Percentiles rank a stretch among this genome's conserved stretches.
These are phyloP conservation scores for Penicillium steckii DNA, from an alignment of 495 filamentous ascomycete species.

Conservation along the genomic window DNA sequence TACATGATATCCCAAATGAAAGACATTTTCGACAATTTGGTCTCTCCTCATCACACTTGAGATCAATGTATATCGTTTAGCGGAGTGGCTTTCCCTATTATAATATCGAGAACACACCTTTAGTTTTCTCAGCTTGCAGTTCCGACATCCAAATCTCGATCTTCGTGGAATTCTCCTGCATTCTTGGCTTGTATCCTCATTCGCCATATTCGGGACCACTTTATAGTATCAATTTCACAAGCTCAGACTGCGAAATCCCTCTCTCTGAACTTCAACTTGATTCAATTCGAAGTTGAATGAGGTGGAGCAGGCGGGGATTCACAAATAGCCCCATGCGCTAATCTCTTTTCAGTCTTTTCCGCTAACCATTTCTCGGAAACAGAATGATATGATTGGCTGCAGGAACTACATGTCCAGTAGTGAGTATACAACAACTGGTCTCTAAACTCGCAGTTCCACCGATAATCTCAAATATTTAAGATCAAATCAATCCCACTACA, in stretches of 20 bases:
- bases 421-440: neutral
- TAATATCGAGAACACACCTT: conserved; percentile 33
- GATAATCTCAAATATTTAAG: neutral
- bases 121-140: conserved; percentile 50
- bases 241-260: neutral
- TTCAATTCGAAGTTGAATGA: too few relatives aligned
- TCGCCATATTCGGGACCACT: conserved; percentile 21
- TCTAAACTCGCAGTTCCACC: too few relatives aligned
- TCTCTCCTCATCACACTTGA: conserved; percentile 46
- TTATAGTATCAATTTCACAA: conserved; percentile 1
- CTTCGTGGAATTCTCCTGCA: conserved; percentile 13
- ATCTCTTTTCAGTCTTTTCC: conserved; percentile 17
- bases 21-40: conserved; percentile 45
- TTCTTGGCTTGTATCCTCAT: neutral
- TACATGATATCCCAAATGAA: conserved; percentile 44
- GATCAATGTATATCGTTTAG: conserved; percentile 6
- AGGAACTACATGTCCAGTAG: neutral
- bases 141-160: conserved; percentile 48
- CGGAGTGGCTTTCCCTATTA: conserved; percentile 1
- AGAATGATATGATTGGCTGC: conserved; percentile 29
- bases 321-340: conserved; percentile 9
- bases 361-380: conserved; percentile 29
- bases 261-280: too few relatives aligned
- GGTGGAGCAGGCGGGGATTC: neutral
- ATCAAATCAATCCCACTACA: too few relatives aligned